A percentile compares a stretch with the other conserved stretches of the same genome.
These are phyloP conservation scores for Penicillium waksmanii DNA, from an alignment of 495 filamentous ascomycete genomes.

Conservation along the genomic window DNA sequence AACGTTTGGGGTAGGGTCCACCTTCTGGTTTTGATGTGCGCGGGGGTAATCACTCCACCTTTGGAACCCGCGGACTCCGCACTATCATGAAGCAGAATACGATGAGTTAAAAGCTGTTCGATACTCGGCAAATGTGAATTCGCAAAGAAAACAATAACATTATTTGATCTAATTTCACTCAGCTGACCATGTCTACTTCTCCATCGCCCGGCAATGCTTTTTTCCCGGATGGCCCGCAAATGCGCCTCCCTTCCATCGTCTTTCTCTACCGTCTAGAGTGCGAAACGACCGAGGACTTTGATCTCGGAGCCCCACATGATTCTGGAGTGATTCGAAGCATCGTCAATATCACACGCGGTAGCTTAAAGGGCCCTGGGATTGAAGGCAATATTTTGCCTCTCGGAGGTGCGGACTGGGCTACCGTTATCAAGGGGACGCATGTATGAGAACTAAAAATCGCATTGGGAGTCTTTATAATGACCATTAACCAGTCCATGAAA, in stretches of 20 bases:
- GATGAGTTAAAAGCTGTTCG: too few relatives aligned
- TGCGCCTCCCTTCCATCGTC: conserved; percentile 32
- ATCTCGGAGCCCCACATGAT: conserved; percentile 31
- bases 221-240: conserved; percentile 30
- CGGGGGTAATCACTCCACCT: not conserved
- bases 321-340: conserved; percentile 32
- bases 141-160: not conserved
- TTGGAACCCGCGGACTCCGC: too few relatives aligned
- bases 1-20: conserved; percentile 21
- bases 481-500: conserved; percentile 32
- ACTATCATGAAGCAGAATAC: too few relatives aligned
- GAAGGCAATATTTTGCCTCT: conserved; percentile 30
- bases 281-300: conserved; percentile 31
- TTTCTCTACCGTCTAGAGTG: conserved; percentile 36
- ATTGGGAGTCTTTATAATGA: not conserved
- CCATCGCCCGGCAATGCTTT: conserved; percentile 30
- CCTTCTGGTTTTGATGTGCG: conserved; percentile 18
- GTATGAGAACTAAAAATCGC: conserved; percentile 14
- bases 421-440: conserved; percentile 37
- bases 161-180: not conserved
- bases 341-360: conserved; percentile 34
- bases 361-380: conserved; percentile 32
- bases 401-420: conserved; percentile 38
- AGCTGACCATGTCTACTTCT: conserved; percentile 14
- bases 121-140: too few relatives aligned